These are phyloP conservation scores for Neofusicoccum sp. DNA, from an alignment of 2,329 filamentous ascomycete genomes.

Conservation along the genomic window DNA sequence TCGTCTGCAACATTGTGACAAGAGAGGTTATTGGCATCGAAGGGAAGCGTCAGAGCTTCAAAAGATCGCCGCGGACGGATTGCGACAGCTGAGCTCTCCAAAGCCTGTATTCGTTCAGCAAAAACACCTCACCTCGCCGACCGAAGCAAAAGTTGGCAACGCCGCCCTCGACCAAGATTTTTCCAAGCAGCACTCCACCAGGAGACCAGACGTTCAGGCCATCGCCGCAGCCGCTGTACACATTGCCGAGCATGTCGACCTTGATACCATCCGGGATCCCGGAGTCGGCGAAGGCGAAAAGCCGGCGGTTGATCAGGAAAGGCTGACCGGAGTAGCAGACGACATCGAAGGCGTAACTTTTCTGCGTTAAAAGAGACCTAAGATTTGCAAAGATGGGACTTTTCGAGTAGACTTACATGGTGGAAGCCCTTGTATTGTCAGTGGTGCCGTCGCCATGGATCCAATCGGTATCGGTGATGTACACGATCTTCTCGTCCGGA, in stretches of 20 bases:
- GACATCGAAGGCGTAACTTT: slow-evolving; percentile 47
- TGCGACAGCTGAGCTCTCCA: slow-evolving; percentile 27
- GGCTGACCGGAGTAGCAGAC: slow-evolving; percentile 40
- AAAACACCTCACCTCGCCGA: slow-evolving; percentile 47
- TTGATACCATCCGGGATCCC: slow-evolving; percentile 55
- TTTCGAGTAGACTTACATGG: slow-evolving; percentile 9
- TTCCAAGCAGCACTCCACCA: slow-evolving; percentile 48
- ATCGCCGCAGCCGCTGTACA: slow-evolving; percentile 55
- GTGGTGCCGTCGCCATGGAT: slow-evolving; percentile 17
- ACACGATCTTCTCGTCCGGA: slow-evolving; percentile 43
- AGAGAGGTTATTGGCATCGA: not conserved
- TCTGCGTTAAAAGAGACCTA: not conserved
- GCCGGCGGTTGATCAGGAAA: slow-evolving; percentile 45
- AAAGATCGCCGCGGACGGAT: slow-evolving; percentile 23
- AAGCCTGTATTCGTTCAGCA: slow-evolving; percentile 47
- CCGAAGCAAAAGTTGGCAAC: slow-evolving; percentile 55
- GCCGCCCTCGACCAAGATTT: slow-evolving; percentile 35
- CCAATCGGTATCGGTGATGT: slow-evolving; percentile 44
- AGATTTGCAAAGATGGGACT: not conserved
- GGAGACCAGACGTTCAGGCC: slow-evolving; percentile 55
- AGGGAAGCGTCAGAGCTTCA: slow-evolving; percentile 8
- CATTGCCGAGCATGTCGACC: slow-evolving; percentile 57
- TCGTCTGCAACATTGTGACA: not conserved
- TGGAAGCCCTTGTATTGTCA: slow-evolving; percentile 23
- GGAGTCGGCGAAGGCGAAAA: slow-evolving; percentile 55